phyloP scores from a whole-genome alignment of 2,329 filamentous ascomycete genomes.

The Scopulariopsis brevicaulis region DNA sequence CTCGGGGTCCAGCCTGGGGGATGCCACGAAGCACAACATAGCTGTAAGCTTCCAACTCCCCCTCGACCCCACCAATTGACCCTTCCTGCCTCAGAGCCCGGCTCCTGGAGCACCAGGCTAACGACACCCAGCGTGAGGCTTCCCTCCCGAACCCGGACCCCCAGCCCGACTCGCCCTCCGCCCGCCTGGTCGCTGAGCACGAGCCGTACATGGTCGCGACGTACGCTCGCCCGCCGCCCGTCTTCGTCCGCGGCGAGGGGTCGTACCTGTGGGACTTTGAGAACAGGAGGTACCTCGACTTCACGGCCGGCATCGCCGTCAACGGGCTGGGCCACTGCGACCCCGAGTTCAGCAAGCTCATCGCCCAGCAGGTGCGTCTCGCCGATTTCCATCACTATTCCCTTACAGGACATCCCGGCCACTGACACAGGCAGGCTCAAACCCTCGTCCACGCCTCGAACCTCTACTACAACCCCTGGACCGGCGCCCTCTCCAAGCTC shows the following conservation, averaged over 20 bases:
- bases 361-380: conserved; percentile 70
- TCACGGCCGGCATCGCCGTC: conserved; percentile 93
- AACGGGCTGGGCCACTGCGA: conserved; percentile 89
- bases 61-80: not conserved
- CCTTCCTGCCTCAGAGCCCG: not conserved
- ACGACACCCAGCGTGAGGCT: not conserved
- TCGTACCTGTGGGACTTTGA: conserved; percentile 86
- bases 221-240: conserved; percentile 78
- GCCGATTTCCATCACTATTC: conserved; percentile 5
- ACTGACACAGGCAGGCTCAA: conserved; percentile 30
- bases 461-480: conserved; percentile 96
- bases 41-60: not conserved
- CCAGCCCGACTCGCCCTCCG: conserved; percentile 59
- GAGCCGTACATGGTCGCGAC: conserved; percentile 90
- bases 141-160: conserved; percentile 60
- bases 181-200: conserved; percentile 62
- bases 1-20: conserved; percentile 16
- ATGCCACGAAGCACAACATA: not conserved
- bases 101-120: not conserved
- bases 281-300: conserved; percentile 81
- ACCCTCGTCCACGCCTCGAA: conserved; percentile 89
- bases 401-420: not conserved
- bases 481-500: conserved; percentile 74
- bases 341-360: conserved; percentile 59
- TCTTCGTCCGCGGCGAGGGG: conserved; percentile 81